Evolutionary conservation across 805 yeast genomes (phyloP).

Genomic region (Hanseniaspora nectarophila): DNA sequence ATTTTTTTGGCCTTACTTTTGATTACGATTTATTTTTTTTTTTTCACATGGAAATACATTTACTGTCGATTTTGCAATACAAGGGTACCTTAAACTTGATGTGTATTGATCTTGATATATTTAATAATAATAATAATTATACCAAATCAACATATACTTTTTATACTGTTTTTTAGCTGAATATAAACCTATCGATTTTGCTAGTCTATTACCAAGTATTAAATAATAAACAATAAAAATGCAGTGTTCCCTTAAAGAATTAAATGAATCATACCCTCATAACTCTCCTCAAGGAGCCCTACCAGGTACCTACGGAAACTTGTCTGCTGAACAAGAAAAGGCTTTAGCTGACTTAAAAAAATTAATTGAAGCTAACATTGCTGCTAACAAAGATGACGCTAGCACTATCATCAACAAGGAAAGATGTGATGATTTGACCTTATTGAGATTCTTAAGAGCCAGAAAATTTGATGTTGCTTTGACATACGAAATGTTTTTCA

Average conservation of each 20-base stretch:
- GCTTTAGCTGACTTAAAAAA: conserved; percentile 48
- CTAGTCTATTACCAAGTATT: too few relatives aligned
- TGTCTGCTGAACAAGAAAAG: conserved; percentile 55
- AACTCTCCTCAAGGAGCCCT: conserved; percentile 47
- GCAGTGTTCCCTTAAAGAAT: conserved; percentile 21
- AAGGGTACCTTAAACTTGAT: too few relatives aligned
- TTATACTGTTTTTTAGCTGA: too few relatives aligned
- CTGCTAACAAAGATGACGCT: conserved; percentile 24
- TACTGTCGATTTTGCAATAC: too few relatives aligned
- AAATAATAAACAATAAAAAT: too few relatives aligned
- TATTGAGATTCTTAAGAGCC: conserved; percentile 81
- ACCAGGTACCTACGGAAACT: conserved; percentile 72
- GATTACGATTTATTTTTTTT: background rate
- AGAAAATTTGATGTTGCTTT: conserved; percentile 78
- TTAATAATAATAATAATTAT: too few relatives aligned
- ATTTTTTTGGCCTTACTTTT: background rate
- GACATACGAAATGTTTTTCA: conserved; percentile 70
- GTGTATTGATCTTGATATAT: too few relatives aligned
- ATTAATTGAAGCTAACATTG: conserved; percentile 51
- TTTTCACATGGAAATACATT: background rate
- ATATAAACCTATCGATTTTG: too few relatives aligned
- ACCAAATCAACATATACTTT: too few relatives aligned
- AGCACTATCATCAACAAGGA: conserved; percentile 22
- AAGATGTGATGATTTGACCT: conserved; percentile 76
- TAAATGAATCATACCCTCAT: conserved; percentile 57